A percentile compares a stretch with the other conserved stretches of the same genome.
Conservation (phyloP, 768 basidiomycete species). For the Xanthoconium stramineum region DNA sequence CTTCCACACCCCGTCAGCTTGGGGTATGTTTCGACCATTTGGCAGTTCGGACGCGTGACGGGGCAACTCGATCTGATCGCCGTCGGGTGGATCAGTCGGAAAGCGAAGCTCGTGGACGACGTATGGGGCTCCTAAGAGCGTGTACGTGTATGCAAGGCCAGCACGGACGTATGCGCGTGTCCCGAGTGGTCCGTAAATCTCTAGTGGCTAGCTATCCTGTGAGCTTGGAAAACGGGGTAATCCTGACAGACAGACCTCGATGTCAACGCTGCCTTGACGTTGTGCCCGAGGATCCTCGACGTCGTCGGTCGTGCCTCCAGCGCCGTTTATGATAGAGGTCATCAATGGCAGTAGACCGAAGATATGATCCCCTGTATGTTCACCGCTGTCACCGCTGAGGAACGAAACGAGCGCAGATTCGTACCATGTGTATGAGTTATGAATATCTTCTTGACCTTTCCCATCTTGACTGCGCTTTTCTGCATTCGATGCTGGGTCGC, state of each 20-base stretch:
- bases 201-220: slow-evolving; percentile 48
- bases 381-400: background rate
- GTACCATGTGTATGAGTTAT: slow-evolving; percentile 87
- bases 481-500: slow-evolving; percentile 79
- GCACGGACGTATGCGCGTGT: slow-evolving; percentile 77
- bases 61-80: slow-evolving; percentile 48
- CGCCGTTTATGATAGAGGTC: slow-evolving; percentile 68
- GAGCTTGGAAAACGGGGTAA: background rate
- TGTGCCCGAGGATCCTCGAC: slow-evolving; percentile 56
- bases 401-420: background rate
- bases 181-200: slow-evolving; percentile 85
- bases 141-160: slow-evolving; percentile 65
- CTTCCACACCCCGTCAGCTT: slow-evolving; percentile 59
- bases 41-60: slow-evolving; percentile 53
- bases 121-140: slow-evolving; percentile 61
- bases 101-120: slow-evolving; percentile 81
- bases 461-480: slow-evolving; percentile 71
- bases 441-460: slow-evolving; percentile 77
- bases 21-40: slow-evolving; percentile 60
- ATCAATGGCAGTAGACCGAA: slow-evolving; percentile 72
- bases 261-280: background rate
- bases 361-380: slow-evolving; percentile 70
- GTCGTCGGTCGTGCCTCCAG: slow-evolving; percentile 60
- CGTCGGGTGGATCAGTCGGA: slow-evolving; percentile 51
- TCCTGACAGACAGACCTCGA: slow-evolving; percentile 16